phyloP scores from a whole-genome alignment of 2,329 filamentous ascomycete genomes.

The Pseudocercospora macadamiae region DNA sequence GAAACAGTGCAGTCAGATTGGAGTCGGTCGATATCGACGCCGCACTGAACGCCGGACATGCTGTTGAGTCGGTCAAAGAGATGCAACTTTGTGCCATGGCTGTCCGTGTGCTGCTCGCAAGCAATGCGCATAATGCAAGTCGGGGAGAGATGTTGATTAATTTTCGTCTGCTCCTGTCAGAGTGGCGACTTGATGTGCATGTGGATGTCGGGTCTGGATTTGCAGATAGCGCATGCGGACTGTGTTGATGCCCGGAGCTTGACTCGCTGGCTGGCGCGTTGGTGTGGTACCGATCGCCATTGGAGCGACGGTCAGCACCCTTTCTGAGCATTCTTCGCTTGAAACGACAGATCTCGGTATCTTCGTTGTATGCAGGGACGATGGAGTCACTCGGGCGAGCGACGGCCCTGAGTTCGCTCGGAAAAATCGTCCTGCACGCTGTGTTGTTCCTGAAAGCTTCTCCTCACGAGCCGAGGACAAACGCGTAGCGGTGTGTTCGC shows the following conservation, averaged over 20 bases:
- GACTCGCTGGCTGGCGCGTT: slow-evolving; percentile 10
- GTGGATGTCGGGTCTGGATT: slow-evolving; percentile 16
- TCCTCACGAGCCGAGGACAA: slow-evolving; percentile 17
- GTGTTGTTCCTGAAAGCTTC: slow-evolving; percentile 6
- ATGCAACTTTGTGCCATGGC: slow-evolving; percentile 59
- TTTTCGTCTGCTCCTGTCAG: slow-evolving; percentile 7
- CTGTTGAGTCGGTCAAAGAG: slow-evolving; percentile 68
- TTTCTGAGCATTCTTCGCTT: slow-evolving; percentile 16
- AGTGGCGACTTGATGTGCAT: slow-evolving; percentile 16
- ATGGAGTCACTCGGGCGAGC: background rate
- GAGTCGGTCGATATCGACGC: slow-evolving; percentile 71
- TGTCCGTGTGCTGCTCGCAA: slow-evolving; percentile 30
- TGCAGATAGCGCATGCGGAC: slow-evolving; percentile 16
- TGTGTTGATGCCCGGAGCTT: slow-evolving; percentile 22
- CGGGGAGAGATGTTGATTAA: slow-evolving; percentile 19
- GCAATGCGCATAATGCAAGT: slow-evolving; percentile 28
- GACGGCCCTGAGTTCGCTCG: background rate
- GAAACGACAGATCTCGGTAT: background rate
- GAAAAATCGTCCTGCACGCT: background rate
- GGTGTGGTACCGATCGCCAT: slow-evolving; percentile 11
- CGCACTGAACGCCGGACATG: slow-evolving; percentile 72
- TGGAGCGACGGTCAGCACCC: slow-evolving; percentile 5
- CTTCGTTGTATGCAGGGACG: slow-evolving; percentile 4
- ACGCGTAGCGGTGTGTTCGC: slow-evolving; percentile 9
- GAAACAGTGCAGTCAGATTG: slow-evolving; percentile 63